A percentile compares a stretch with the other conserved stretches of the same genome.
Evolutionary conservation across 2,329 filamentous ascomycete genomes (phyloP).

Genomic region (Paraphoma sp.): DNA sequence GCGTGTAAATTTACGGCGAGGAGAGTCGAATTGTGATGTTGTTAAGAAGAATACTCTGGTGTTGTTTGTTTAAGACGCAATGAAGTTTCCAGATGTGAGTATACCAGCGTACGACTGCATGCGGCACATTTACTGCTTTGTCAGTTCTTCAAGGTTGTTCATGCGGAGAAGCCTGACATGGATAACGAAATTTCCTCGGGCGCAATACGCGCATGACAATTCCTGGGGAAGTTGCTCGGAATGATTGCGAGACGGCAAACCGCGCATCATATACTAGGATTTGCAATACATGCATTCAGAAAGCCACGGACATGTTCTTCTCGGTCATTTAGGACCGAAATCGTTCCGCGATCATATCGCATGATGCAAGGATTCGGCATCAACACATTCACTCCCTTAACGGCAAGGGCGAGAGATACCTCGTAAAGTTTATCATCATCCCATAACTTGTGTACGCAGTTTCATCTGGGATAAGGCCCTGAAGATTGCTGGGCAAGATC

Average conservation of each 20-base stretch:
- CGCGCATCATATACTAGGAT: constrained; percentile 61
- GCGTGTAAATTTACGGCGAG: constrained; percentile 79
- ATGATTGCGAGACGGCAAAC: not conserved
- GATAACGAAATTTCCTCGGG: constrained; percentile 76
- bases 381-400: constrained; percentile 78
- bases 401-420: constrained; percentile 70
- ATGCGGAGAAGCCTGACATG: constrained; percentile 71
- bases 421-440: constrained; percentile 81
- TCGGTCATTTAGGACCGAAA: constrained; percentile 78
- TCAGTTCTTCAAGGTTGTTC: constrained; percentile 69
- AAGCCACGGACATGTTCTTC: constrained; percentile 80
- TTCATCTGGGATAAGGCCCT: constrained; percentile 82
- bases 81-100: constrained; percentile 55
- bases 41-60: constrained; percentile 78
- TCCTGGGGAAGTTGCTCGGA: constrained; percentile 48
- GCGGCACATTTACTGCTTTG: not conserved
- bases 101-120: not conserved
- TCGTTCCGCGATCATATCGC: constrained; percentile 75
- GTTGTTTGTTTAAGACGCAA: constrained; percentile 77
- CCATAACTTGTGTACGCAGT: constrained; percentile 76
- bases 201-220: constrained; percentile 74
- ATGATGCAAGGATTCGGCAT: constrained; percentile 91
- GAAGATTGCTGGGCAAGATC: constrained; percentile 69
- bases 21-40: constrained; percentile 80
- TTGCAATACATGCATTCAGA: constrained; percentile 71